phyloP scores from a whole-genome alignment of 139 green algal genomes.

The Closterium sp. region DNA sequence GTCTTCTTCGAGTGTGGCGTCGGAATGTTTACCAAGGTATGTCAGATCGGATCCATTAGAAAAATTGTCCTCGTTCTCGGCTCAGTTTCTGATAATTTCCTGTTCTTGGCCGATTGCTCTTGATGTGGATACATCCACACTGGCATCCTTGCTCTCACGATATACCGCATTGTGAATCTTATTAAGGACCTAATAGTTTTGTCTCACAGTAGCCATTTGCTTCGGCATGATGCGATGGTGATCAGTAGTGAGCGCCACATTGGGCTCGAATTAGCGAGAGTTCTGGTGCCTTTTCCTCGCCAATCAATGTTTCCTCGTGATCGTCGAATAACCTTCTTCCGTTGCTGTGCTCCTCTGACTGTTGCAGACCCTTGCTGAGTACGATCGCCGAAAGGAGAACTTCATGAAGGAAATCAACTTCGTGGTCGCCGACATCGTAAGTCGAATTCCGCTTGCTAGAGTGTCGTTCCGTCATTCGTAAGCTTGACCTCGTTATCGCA shows the following conservation, averaged over 20 bases:
- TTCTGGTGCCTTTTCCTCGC: too few relatives aligned
- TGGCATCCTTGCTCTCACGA: too few relatives aligned
- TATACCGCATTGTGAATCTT: too few relatives aligned
- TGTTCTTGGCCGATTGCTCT: not conserved
- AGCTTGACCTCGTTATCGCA: too few relatives aligned
- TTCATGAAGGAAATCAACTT: conserved; percentile 84
- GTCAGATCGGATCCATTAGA: not conserved
- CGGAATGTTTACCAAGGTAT: conserved; percentile 83
- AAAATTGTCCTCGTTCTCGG: not conserved
- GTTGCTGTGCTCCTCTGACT: not conserved
- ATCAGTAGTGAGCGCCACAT: not conserved
- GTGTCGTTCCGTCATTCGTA: too few relatives aligned
- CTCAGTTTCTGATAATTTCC: not conserved
- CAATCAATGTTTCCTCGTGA: too few relatives aligned
- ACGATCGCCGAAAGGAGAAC: conserved; percentile 67
- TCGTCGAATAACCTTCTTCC: too few relatives aligned
- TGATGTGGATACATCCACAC: too few relatives aligned
- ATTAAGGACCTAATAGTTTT: too few relatives aligned
- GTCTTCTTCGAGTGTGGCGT: conserved; percentile 80
- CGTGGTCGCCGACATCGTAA: conserved; percentile 82
- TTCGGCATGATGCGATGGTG: not conserved
- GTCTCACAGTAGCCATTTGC: too few relatives aligned
- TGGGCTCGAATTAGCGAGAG: too few relatives aligned
- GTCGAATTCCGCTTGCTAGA: not conserved
- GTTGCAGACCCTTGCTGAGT: conserved; percentile 69